A percentile compares a stretch with the other conserved stretches of the same genome.
These are phyloP conservation scores for Chlamydomonas sp. DNA, from an alignment of 139 green algal species.

Conservation along the genomic window DNA sequence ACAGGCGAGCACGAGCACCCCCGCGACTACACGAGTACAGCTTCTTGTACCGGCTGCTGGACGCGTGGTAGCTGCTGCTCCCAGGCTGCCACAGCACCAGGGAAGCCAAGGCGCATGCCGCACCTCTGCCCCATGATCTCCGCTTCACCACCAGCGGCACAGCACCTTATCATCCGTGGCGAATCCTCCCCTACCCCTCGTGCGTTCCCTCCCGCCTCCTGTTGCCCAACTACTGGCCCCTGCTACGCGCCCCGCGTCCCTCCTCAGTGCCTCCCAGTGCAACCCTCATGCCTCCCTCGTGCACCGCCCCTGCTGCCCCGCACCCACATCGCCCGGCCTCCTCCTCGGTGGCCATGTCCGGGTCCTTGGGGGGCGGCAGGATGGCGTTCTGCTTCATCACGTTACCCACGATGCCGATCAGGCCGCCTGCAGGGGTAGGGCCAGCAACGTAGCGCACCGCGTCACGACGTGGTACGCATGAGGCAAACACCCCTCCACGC, in stretches of 20 bases:
- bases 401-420: constrained; percentile 62
- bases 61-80: too few relatives aligned
- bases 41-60: too few relatives aligned
- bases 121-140: too few relatives aligned
- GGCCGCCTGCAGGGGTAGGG: constrained; percentile 41
- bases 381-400: constrained; percentile 76
- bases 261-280: not conserved
- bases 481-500: too few relatives aligned
- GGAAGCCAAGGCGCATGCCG: too few relatives aligned
- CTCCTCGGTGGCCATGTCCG: constrained; percentile 58
- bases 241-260: not conserved
- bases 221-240: not conserved
- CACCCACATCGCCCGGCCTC: constrained; percentile 51
- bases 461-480: too few relatives aligned
- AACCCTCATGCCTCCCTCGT: not conserved
- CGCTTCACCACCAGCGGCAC: too few relatives aligned
- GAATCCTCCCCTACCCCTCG: too few relatives aligned
- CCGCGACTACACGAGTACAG: not conserved
- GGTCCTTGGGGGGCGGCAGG: constrained; percentile 55
- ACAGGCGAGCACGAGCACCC: not conserved
- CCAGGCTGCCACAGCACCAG: too few relatives aligned
- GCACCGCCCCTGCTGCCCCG: not conserved
- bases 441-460: too few relatives aligned
- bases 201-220: too few relatives aligned
- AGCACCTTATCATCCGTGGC: too few relatives aligned